Percentiles rank a stretch among this genome's conserved stretches.
Evolutionary conservation across 108 stramenopile genomes (phyloP).

Genomic region (Aureococcus anophagefferens): DNA sequence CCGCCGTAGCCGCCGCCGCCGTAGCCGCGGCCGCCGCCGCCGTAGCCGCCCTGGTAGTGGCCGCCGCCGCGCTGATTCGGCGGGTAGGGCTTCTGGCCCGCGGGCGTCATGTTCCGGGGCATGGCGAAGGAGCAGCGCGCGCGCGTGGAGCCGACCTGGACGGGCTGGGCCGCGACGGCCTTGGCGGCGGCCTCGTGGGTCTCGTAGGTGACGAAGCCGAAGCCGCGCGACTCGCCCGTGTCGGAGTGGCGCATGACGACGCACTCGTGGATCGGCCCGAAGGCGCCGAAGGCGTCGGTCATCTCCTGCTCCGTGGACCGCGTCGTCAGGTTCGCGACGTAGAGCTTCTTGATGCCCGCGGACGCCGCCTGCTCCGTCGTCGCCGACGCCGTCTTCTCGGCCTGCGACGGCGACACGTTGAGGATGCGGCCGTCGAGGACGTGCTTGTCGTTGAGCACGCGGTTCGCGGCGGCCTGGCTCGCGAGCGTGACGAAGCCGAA

Average conservation of each 20-base stretch:
- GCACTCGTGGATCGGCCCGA: background rate
- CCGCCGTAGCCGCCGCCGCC: no score
- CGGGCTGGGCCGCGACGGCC: background rate
- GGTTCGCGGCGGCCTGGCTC: background rate
- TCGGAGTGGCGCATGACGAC: conserved; percentile 7
- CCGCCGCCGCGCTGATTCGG: no score
- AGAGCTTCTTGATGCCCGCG: background rate
- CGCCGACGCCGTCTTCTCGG: background rate
- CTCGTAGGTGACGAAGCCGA: conserved; percentile 16
- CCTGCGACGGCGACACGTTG: background rate
- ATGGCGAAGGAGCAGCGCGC: no score
- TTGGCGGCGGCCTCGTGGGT: background rate
- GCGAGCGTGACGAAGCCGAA: conserved; percentile 17
- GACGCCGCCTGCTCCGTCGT: background rate
- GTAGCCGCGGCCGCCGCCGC: no score
- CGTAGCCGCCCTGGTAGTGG: no score
- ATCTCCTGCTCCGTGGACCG: background rate
- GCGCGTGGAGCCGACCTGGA: no score
- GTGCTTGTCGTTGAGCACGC: background rate
- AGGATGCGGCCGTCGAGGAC: background rate
- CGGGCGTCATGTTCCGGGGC: no score
- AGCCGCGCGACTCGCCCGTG: conserved; percentile 16
- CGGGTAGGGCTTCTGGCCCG: no score
- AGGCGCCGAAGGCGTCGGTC: background rate
- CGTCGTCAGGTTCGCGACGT: background rate